Percentiles rank a stretch among this genome's conserved stretches.
These are phyloP conservation scores for Penicillium macrosclerotiorum DNA, from an alignment of 495 filamentous ascomycete species.

Conservation along the genomic window DNA sequence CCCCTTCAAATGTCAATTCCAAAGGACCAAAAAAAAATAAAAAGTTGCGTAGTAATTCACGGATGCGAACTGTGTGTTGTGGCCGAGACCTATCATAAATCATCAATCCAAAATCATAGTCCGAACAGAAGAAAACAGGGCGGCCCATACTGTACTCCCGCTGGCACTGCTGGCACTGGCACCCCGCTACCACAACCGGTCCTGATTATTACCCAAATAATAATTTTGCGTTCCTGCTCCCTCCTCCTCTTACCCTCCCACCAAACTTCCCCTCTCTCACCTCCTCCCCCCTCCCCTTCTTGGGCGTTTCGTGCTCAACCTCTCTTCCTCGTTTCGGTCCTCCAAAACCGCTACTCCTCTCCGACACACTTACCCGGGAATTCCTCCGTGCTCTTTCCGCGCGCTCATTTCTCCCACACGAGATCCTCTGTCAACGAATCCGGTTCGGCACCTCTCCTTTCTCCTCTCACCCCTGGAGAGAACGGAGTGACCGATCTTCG, in stretches of 20 bases:
- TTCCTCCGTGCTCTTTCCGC: slow-evolving; percentile 1
- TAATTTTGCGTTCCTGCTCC: slow-evolving; percentile 24
- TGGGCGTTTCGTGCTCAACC: slow-evolving; percentile 10
- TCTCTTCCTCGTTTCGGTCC: slow-evolving; percentile 7
- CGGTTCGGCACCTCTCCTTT: slow-evolving; percentile 9
- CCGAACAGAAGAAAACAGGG: too few relatives aligned
- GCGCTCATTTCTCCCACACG: slow-evolving; percentile 14
- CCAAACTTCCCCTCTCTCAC: slow-evolving; percentile 23
- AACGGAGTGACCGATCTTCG: slow-evolving; percentile 6
- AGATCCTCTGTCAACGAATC: slow-evolving; percentile 11
- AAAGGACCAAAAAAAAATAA: background rate
- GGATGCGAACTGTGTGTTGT: background rate
- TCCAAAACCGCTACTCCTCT: background rate
- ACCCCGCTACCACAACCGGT: slow-evolving; percentile 23
- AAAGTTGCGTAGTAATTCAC: background rate
- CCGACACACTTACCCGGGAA: background rate
- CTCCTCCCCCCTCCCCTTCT: slow-evolving; percentile 18
- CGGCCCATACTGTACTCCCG: background rate
- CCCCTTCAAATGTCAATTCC: slow-evolving; percentile 1
- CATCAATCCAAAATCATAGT: too few relatives aligned
- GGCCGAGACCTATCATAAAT: too few relatives aligned
- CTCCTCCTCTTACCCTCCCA: slow-evolving; percentile 21
- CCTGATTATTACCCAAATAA: slow-evolving; percentile 26
- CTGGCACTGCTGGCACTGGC: background rate
- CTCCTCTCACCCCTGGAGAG: background rate